Evolutionary conservation across 805 yeast genomes (phyloP).

Genomic region (Saturnispora quitensis): DNA sequence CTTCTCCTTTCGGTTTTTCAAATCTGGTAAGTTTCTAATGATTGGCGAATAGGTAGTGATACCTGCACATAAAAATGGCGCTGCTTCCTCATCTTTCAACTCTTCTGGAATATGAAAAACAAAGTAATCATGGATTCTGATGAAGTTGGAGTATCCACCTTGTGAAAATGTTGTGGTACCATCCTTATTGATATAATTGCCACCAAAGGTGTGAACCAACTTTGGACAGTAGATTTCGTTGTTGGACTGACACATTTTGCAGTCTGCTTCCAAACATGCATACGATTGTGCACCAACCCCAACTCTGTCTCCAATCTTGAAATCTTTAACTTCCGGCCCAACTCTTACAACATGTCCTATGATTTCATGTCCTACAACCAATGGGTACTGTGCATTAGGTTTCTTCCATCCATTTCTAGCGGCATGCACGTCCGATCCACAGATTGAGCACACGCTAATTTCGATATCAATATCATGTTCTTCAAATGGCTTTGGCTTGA

Average conservation of each 20-base stretch:
- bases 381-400: conserved; percentile 24
- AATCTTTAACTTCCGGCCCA: conserved; percentile 46
- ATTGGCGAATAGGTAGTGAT: conserved; percentile 64
- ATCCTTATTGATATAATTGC: conserved; percentile 21
- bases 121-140: conserved; percentile 54
- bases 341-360: conserved; percentile 49
- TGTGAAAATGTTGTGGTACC: conserved; percentile 31
- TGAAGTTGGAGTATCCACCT: conserved; percentile 65
- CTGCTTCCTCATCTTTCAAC: conserved; percentile 45
- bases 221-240: conserved; percentile 39
- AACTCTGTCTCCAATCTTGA: conserved; percentile 63
- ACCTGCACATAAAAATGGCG: conserved; percentile 75
- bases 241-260: conserved; percentile 46
- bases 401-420: conserved; percentile 41
- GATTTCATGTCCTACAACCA: conserved; percentile 55
- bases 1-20: conserved; percentile 21
- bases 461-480: conserved; percentile 37
- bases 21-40: conserved; percentile 32
- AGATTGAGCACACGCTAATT: conserved; percentile 40
- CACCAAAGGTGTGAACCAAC: conserved; percentile 29
- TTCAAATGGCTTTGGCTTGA: conserved; percentile 30
- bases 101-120: conserved; percentile 55
- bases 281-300: conserved; percentile 69
- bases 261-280: conserved; percentile 43
- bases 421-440: conserved; percentile 52